Base-by-base conservation (phyloP, 805 yeast species). In the Suhomyces canberraensis region DNA sequence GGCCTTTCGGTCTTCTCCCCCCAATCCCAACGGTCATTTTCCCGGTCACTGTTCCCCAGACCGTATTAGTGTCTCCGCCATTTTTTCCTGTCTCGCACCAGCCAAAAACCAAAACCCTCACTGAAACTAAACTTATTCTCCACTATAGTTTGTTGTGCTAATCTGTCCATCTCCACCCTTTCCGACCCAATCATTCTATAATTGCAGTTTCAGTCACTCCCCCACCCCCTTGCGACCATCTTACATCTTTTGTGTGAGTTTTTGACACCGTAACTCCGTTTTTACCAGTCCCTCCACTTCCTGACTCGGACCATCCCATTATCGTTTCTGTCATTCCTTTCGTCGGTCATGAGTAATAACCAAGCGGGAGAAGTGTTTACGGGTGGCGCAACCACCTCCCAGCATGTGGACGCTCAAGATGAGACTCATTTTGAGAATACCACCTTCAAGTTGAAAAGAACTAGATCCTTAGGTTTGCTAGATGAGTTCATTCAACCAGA, bases 391-490 rank as follows among this genome's bases (percentile, higher is more conserved):
- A 75, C 81, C 37, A 74, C 80, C 20, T 76, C 81, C 22, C 82
- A 77, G 53, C 81, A 76, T 39, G 76, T 84, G 15, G 84, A 81
- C 42, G 89, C 91, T 4, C 69, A 75, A 31, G 80, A 79, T 56
- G 86, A 80, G 41, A 78, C 75, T 33, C 84, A 83, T 50, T 86
- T 87, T 52, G 71, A 78, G 36, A 76, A 73, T 39, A 75, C 86
- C 4, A 75, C 91, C 3, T 87, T 83, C 57, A 79, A 79, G 50
- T 64, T 87, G 51, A 87, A 86, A 51, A 66, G 95, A 54, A 87
- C 95, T 22, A 73, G 93, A 51, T 83, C 93, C 6, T 68, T 87
- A 71, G 95, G 96, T 1, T 58, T 85, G 11, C 65, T 87, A 47
- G 95, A 84, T 51, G 86, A 81, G 44, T 81, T 73, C 51, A 75